These are phyloP conservation scores for Penicillium rolfsii DNA, from an alignment of 2,329 filamentous ascomycete genomes.

Conservation along the genomic window DNA sequence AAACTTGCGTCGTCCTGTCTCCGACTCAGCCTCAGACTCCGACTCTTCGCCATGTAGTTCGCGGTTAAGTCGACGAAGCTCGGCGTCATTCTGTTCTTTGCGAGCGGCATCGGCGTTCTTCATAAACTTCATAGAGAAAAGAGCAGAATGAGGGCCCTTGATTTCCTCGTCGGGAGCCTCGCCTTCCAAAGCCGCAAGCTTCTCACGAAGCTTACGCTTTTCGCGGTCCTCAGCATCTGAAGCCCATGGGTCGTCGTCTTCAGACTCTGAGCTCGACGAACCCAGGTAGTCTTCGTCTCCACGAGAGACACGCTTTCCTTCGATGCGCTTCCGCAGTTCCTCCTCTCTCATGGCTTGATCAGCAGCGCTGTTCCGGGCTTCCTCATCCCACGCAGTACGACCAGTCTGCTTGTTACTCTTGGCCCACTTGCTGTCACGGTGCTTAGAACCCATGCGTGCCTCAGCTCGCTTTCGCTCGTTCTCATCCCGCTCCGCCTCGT, in stretches of 20 bases:
- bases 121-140: conserved; percentile 94
- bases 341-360: conserved; percentile 84
- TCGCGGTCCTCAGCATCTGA: conserved; percentile 49
- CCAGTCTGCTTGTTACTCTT: conserved; percentile 80
- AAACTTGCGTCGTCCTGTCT: conserved; percentile 65
- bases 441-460: conserved; percentile 81
- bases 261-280: conserved; percentile 65
- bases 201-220: conserved; percentile 43
- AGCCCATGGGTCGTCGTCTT: conserved; percentile 61
- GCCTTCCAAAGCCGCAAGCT: conserved; percentile 54
- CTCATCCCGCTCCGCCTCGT: conserved; percentile 66
- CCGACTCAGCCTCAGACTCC: conserved; percentile 54
- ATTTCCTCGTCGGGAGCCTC: conserved; percentile 45
- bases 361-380: conserved; percentile 73
- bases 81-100: conserved; percentile 79
- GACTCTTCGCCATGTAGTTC: conserved; percentile 69
- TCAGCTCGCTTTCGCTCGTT: conserved; percentile 77
- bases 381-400: conserved; percentile 84
- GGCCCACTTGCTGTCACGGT: conserved; percentile 89
- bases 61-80: conserved; percentile 68
- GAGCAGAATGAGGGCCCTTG: conserved; percentile 60
- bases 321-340: conserved; percentile 76
- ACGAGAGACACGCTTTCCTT: conserved; percentile 68
- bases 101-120: conserved; percentile 78
- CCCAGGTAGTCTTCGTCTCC: conserved; percentile 60